Percentiles rank a stretch among this genome's conserved stretches.
These are phyloP conservation scores for Kodamaea laetipori DNA, from an alignment of 805 yeast genomes.

Conservation along the genomic window DNA sequence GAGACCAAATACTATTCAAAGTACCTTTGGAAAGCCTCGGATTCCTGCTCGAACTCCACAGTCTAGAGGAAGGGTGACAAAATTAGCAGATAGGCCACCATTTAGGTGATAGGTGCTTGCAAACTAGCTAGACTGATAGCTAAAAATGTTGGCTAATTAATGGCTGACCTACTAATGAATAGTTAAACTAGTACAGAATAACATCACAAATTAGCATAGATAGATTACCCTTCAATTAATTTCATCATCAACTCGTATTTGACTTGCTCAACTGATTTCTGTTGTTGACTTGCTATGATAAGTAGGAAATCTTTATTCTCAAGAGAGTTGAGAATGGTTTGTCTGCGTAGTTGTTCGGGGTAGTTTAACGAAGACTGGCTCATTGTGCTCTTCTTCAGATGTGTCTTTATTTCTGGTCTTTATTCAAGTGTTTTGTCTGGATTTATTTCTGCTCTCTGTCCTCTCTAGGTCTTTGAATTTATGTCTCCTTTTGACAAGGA, in stretches of 20 bases:
- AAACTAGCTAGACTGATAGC: no score
- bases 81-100: constrained; percentile 14
- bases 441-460: no score
- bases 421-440: no score
- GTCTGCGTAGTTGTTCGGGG: constrained; percentile 23
- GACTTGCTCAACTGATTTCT: constrained; percentile 45
- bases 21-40: not conserved
- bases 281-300: constrained; percentile 43
- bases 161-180: no score
- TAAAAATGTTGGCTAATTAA: no score
- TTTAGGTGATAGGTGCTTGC: no score
- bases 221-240: constrained; percentile 15
- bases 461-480: no score
- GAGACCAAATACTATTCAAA: constrained; percentile 5
- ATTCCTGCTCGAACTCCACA: not conserved
- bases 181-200: no score
- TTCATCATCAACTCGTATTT: constrained; percentile 40
- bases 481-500: no score
- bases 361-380: constrained; percentile 13
- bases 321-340: constrained; percentile 40
- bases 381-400: no score
- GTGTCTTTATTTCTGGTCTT: no score
- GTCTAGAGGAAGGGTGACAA: constrained; percentile 7
- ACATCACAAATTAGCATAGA: not conserved
- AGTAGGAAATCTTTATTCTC: constrained; percentile 41